Base-by-base conservation (phyloP, 768 basidiomycete species). In the Boletus subparvulus region DNA sequence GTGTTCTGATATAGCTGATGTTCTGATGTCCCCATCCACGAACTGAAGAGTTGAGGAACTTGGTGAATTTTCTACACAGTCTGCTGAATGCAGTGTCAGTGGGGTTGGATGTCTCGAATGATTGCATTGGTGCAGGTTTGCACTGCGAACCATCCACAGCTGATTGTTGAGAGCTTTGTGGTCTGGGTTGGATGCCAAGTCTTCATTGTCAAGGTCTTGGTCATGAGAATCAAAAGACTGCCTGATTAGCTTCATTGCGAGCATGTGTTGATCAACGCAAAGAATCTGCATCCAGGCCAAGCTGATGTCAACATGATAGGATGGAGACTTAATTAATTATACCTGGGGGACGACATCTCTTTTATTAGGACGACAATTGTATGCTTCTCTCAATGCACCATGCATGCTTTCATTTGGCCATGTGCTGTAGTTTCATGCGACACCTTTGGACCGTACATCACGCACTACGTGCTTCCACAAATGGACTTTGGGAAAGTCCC, bases 401-500 rank as follows among this genome's bases (percentile, higher is more conserved):
- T 77, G 72, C 28, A 66, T 53, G 2, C 65, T 59, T 47, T 77
- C 73, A 51, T 70, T 73, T 0, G 62, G 65, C 33, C 69, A 65
- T 1, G 73, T 74, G 24, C 69, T 74, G 37, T 66, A 76, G 40
- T 74, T 73, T 0, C 47, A 32, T 0, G 71, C 62, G 0, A 52
- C 70, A 17, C 77, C 77, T 30, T 76, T 76, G 0, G 4, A 11
- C 24, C 48, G 26, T 9, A 78, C 75, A 41, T 76, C 68, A 6
- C 56, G 48, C 26, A 74, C 67, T 0, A 69, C 39, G 53, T 78
- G 75, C 4, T 57, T 47, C 41, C 72, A 69, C 0, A 62, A 58
- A 37, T 78, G 75, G 0, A 58, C 48, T 54, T 77, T 77, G 0
- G 69, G 74, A 43, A 75, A 76, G 37, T 73, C 58, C 70, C 72